A percentile compares a stretch with the other conserved stretches of the same genome.
phyloP scores from a whole-genome alignment of 179 eudicot genomes.

The Gypsophila paniculata region DNA sequence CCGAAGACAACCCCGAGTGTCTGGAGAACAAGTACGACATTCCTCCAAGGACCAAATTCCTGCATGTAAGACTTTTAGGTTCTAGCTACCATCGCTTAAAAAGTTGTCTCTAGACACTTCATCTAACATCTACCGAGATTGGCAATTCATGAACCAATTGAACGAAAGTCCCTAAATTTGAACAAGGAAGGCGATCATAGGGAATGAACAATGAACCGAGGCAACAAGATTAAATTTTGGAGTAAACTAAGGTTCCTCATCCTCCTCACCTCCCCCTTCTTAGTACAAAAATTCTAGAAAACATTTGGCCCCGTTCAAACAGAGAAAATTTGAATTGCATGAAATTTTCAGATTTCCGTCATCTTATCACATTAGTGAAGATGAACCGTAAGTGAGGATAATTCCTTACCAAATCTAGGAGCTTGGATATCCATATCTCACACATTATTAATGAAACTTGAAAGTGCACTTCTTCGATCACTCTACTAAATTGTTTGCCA shows the following conservation, averaged over 20 bases:
- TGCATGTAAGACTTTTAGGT: slow-evolving; percentile 36
- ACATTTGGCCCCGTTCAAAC: background rate
- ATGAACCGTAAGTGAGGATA: background rate
- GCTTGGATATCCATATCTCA: background rate
- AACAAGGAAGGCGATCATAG: background rate
- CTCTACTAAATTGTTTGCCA: background rate
- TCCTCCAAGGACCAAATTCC: slow-evolving; percentile 75
- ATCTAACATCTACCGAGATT: too few species aligned
- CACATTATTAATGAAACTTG: background rate
- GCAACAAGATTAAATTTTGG: background rate
- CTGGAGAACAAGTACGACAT: slow-evolving; percentile 60
- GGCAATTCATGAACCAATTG: background rate
- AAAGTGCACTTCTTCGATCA: background rate
- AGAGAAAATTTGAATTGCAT: background rate
- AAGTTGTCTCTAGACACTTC: background rate
- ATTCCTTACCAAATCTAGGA: background rate
- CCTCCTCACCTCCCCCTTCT: background rate
- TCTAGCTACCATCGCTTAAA: slow-evolving; percentile 6
- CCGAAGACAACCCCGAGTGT: slow-evolving; percentile 94
- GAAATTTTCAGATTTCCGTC: background rate
- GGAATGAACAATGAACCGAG: background rate
- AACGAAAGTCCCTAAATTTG: background rate
- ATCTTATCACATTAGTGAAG: background rate
- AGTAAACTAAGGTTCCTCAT: background rate
- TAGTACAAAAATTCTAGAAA: background rate